Evolutionary conservation across 768 basidiomycete species (phyloP).

Genomic region (Suillus hirtellus): DNA sequence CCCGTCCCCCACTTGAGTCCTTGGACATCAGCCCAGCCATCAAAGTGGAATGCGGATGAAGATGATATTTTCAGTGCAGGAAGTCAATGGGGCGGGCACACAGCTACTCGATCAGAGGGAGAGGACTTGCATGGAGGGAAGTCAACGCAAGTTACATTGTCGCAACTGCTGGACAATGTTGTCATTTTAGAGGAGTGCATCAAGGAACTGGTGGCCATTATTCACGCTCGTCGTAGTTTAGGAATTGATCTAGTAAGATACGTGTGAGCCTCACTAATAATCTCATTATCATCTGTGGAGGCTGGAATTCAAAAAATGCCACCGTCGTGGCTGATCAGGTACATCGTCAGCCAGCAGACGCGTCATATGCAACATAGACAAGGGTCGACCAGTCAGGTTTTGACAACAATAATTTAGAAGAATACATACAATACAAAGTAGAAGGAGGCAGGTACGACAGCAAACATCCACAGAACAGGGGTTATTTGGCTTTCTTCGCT

Average conservation of each 20-base stretch:
- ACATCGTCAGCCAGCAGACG: background rate
- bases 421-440: background rate
- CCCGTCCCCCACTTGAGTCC: constrained; percentile 57
- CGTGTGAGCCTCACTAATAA: constrained; percentile 40
- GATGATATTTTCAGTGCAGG: constrained; percentile 70
- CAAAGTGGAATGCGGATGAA: constrained; percentile 58
- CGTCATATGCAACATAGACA: background rate
- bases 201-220: constrained; percentile 86
- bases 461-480: background rate
- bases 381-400: background rate
- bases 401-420: background rate
- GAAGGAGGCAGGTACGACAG: constrained; percentile 2
- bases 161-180: constrained; percentile 87
- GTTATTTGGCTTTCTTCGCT: constrained; percentile 39
- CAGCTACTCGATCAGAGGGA: constrained; percentile 24
- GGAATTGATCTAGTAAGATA: constrained; percentile 85
- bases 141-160: constrained; percentile 63
- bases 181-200: constrained; percentile 94
- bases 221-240: constrained; percentile 78
- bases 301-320: background rate
- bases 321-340: background rate
- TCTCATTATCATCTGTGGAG: background rate
- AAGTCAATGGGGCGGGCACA: constrained; percentile 42
- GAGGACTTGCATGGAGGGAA: constrained; percentile 33
- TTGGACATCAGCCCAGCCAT: constrained; percentile 60